These are phyloP conservation scores for Pythium phragmiticola DNA, from an alignment of 352 stramenopile genomes.

Conservation along the genomic window DNA sequence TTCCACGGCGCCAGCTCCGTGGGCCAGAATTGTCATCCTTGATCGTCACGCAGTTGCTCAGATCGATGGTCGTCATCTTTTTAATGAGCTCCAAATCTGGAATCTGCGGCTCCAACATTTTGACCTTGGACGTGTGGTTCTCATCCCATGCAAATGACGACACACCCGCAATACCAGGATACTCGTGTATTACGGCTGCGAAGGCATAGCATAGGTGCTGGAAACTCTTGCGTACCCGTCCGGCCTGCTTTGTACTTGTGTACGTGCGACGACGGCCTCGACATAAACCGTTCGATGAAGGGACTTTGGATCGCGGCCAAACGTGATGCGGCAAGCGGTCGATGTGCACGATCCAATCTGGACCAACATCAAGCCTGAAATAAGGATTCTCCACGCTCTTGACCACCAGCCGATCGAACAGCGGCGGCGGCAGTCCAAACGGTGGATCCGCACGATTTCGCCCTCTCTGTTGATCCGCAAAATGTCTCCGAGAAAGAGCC, in stretches of 20 bases:
- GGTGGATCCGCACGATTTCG: conserved; percentile 3
- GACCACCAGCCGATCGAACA: conserved; percentile 24
- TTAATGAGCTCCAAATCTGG: no score
- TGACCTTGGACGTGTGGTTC: no score
- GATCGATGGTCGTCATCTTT: no score
- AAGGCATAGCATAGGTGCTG: no score
- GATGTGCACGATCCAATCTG: background rate
- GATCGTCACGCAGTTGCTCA: no score
- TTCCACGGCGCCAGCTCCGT: no score
- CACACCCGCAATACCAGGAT: no score
- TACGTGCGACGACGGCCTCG: conserved; percentile 6
- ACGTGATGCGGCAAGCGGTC: background rate
- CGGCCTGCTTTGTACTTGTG: background rate
- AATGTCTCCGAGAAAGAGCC: background rate
- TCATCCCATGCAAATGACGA: no score
- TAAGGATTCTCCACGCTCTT: background rate
- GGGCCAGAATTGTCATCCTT: no score
- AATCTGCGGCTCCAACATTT: no score
- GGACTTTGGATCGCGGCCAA: background rate
- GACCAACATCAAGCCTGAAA: background rate
- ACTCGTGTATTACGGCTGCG: no score
- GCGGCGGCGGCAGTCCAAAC: conserved; percentile 8
- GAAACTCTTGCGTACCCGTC: no score
- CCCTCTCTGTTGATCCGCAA: background rate
- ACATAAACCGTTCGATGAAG: conserved; percentile 7